These are phyloP conservation scores for Tuber umbilicatum DNA, from an alignment of 495 filamentous ascomycete species.

Conservation along the genomic window DNA sequence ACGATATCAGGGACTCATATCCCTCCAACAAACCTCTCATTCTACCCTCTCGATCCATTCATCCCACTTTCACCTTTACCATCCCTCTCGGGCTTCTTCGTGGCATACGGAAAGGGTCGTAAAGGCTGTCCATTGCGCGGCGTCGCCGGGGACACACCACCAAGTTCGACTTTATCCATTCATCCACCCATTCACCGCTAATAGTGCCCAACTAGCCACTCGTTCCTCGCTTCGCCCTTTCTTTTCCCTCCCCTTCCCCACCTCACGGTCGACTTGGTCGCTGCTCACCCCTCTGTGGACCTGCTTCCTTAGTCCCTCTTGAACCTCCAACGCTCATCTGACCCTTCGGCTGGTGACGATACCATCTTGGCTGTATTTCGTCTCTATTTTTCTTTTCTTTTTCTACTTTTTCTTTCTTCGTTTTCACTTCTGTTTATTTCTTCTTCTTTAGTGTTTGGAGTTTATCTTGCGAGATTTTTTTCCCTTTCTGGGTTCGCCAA, in stretches of 20 bases:
- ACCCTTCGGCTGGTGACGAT: not conserved
- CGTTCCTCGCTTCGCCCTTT: constrained; percentile 21
- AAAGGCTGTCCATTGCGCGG: not conserved
- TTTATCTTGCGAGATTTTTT: not conserved
- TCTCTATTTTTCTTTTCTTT: not conserved
- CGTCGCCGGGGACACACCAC: constrained; percentile 2
- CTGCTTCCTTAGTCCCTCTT: not conserved
- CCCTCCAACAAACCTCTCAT: not conserved
- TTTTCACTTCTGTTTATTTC: not conserved
- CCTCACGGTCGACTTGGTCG: not conserved
- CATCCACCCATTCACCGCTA: constrained; percentile 5
- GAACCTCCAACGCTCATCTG: constrained; percentile 2
- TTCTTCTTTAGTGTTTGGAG: not conserved
- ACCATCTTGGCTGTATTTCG: not conserved
- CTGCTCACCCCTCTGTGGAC: constrained; percentile 2
- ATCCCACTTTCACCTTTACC: not conserved
- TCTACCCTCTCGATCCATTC: not conserved
- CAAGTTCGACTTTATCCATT: constrained; percentile 1
- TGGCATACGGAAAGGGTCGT: not conserved
- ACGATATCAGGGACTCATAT: constrained; percentile 6
- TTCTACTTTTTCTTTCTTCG: not conserved
- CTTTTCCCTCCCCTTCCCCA: constrained; percentile 17
- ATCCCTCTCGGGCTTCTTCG: not conserved
- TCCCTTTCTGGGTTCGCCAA: not conserved
- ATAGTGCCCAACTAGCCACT: constrained; percentile 1